These are phyloP conservation scores for Catharanthus roseus DNA, from an alignment of 257 asterid genomes.

Conservation along the genomic window DNA sequence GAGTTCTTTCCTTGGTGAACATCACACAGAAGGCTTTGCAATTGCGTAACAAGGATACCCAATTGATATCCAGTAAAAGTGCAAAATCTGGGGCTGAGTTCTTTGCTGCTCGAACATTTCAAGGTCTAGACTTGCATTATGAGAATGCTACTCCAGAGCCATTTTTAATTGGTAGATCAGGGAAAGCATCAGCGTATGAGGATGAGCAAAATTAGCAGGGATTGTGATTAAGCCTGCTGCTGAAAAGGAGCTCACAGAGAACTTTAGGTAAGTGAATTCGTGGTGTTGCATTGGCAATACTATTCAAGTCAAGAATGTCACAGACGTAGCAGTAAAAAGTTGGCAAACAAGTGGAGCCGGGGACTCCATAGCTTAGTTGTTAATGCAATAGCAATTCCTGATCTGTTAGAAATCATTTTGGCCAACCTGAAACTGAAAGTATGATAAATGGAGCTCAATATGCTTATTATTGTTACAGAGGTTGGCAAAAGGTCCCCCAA, in stretches of 20 bases:
- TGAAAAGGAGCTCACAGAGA: not conserved
- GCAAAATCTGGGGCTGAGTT: conserved; percentile 84
- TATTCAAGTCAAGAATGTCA: too few relatives aligned
- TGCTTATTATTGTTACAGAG: too few relatives aligned
- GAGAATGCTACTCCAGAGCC: conserved; percentile 34
- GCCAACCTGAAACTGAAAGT: too few relatives aligned
- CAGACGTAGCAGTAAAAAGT: too few relatives aligned
- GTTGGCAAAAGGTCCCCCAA: too few relatives aligned
- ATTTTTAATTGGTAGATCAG: conserved; percentile 68
- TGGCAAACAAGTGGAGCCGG: not conserved
- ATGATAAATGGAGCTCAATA: too few relatives aligned
- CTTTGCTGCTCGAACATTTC: conserved; percentile 71
- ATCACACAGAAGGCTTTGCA: conserved; percentile 73
- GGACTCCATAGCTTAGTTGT: not conserved
- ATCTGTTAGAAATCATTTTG: too few relatives aligned
- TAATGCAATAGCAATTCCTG: too few relatives aligned
- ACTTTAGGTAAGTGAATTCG: not conserved
- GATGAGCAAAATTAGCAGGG: conserved; percentile 30
- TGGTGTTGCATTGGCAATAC: too few relatives aligned
- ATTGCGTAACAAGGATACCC: conserved; percentile 44
- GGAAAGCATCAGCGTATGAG: conserved; percentile 76
- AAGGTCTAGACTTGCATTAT: conserved; percentile 64
- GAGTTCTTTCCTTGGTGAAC: conserved; percentile 22
- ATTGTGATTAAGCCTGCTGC: not conserved
- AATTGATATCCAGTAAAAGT: conserved; percentile 25